phyloP scores from a whole-genome alignment of 1,284 basidiomycete genomes.

The Sanghuangporus baumii region DNA sequence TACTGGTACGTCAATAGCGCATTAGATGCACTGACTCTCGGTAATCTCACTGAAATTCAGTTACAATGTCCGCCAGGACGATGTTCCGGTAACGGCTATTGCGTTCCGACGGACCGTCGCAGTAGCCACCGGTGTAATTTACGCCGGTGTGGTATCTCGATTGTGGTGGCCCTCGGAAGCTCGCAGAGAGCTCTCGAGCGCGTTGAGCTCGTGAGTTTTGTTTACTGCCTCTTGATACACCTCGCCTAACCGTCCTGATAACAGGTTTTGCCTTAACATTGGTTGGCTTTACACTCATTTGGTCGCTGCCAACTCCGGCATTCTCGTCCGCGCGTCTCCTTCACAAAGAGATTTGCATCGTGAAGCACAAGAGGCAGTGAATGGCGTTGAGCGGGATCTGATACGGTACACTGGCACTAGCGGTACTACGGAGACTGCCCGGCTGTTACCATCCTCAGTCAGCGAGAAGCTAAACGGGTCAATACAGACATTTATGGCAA shows the following conservation, averaged over 20 bases:
- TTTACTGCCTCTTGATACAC: neutral
- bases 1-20: constrained; percentile 54
- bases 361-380: constrained; percentile 25
- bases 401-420: neutral
- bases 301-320: constrained; percentile 64
- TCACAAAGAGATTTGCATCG: constrained; percentile 23
- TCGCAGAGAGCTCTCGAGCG: constrained; percentile 77
- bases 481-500: constrained; percentile 85
- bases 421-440: constrained; percentile 30
- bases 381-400: constrained; percentile 11
- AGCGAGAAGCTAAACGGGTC: constrained; percentile 49
- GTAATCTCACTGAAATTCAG: constrained; percentile 32
- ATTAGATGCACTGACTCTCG: neutral
- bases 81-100: constrained; percentile 66
- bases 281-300: constrained; percentile 82
- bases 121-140: constrained; percentile 85
- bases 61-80: constrained; percentile 75
- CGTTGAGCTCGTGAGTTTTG: constrained; percentile 73
- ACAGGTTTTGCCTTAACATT: constrained; percentile 74
- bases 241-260: neutral
- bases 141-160: constrained; percentile 83
- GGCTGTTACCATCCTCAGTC: constrained; percentile 32
- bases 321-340: neutral
- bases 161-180: constrained; percentile 97
- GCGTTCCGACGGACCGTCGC: constrained; percentile 75